Evolutionary conservation across 768 basidiomycete species (phyloP).

Genomic region (Myochromella boudieri): DNA sequence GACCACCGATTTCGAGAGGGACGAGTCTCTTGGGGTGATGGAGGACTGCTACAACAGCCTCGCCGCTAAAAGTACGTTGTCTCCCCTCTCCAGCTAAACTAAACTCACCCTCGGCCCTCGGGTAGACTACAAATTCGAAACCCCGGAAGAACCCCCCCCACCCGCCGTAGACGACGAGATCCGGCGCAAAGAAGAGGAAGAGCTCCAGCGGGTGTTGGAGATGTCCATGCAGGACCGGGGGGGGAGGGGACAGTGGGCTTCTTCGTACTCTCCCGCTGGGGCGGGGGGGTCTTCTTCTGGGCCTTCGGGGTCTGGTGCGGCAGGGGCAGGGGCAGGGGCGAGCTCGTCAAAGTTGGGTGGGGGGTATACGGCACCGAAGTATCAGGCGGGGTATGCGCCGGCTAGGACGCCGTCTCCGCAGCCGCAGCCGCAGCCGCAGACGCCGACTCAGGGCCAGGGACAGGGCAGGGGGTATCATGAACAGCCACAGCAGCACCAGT

Average conservation of each 20-base stretch:
- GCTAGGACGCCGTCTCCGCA: slow-evolving; percentile 48
- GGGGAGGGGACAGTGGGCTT: slow-evolving; percentile 60
- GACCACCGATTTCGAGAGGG: slow-evolving; percentile 81
- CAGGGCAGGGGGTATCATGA: too few relatives aligned
- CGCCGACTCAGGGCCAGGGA: slow-evolving; percentile 21
- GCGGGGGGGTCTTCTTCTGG: too few relatives aligned
- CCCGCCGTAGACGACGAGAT: slow-evolving; percentile 76
- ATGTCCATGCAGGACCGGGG: slow-evolving; percentile 93
- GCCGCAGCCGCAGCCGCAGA: slow-evolving; percentile 19
- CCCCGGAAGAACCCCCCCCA: slow-evolving; percentile 60
- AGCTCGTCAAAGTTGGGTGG: slow-evolving; percentile 16
- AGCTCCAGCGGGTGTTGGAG: slow-evolving; percentile 89
- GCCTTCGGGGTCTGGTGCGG: slow-evolving; percentile 17
- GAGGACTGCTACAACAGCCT: slow-evolving; percentile 83
- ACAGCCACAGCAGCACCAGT: slow-evolving; percentile 12
- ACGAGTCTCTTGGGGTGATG: slow-evolving; percentile 84
- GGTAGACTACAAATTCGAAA: slow-evolving; percentile 72
- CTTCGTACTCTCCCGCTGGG: slow-evolving; percentile 31
- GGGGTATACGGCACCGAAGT: slow-evolving; percentile 33
- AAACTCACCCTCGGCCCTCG: background rate
- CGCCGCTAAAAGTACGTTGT: slow-evolving; percentile 69
- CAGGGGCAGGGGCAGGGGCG: slow-evolving; percentile 8
- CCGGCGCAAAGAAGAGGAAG: slow-evolving; percentile 87
- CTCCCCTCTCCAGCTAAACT: slow-evolving; percentile 2
- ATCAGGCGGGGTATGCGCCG: slow-evolving; percentile 58